Base-by-base conservation (phyloP, 179 eudicot genomes). In the Gypsophila paniculata region DNA sequence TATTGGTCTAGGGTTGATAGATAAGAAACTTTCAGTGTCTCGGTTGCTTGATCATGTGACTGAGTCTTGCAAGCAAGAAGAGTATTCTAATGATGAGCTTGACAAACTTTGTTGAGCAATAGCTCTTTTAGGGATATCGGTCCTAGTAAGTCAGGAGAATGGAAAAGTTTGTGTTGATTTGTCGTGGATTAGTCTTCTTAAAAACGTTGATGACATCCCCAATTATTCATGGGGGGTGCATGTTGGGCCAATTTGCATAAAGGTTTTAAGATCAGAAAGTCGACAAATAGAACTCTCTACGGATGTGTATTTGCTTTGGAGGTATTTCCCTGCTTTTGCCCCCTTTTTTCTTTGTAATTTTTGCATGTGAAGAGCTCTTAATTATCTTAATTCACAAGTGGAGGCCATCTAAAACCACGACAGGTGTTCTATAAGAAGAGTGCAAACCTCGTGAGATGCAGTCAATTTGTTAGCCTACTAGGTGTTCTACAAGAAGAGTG, bases 81-180 rank as follows among this genome's bases (percentile, higher is more conserved):
- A 57, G 22, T 57, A 57, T 57, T 57, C 21, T 57, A 18, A 57
- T 57, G 61, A 57, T 57, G 61, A 18, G 61, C 61, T 57, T 57
- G 61, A 57, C 61, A 57, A 57, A 57, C 61, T 57, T 57, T 57
- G 61, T 57, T 22, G 61, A 57, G 61, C 61, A 57, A 57, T 18
- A 13, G 61, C 61, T 57, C 61, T 57, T 57, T 57, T 57, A 13
- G 61, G 61, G 61, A 57, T 57, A 57, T 57, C 61, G 22, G 22
- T 57, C 61, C 61, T 57, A 13, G 52, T 48, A 8, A 13, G 15
- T 13, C 52, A 48, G 15, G 52, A 9, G 14, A 48, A 48, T 13
- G 52, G 52, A 48, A 48, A 48, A 13, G 52, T 1, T 48, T 8
- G 15, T 5, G 52, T 48, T 48, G 52, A 48, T 8, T 13, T 13